phyloP scores from a whole-genome alignment of 129 eudicot genomes.

The Pulicaria dysenterica region DNA sequence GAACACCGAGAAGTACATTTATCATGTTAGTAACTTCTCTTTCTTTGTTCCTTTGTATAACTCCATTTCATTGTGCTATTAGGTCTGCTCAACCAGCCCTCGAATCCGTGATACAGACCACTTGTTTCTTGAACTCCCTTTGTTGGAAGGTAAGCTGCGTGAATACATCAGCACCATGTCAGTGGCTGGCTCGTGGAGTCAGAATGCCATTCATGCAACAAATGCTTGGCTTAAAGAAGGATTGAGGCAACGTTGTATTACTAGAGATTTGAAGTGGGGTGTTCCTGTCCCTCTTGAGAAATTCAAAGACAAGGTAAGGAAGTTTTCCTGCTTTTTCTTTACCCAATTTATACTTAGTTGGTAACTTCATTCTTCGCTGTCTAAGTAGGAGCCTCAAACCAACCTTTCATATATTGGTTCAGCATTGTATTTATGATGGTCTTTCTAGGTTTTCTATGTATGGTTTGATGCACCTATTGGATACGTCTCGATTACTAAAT shows the following conservation, averaged over 20 bases:
- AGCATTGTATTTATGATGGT: background rate
- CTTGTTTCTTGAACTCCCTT: conserved; percentile 92
- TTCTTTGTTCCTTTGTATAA: background rate
- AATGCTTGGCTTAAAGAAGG: conserved; percentile 98
- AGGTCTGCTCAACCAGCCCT: conserved; percentile 81
- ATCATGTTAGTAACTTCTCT: no score
- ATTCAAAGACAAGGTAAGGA: conserved; percentile 75
- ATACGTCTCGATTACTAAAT: conserved; percentile 86
- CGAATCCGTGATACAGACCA: conserved; percentile 89
- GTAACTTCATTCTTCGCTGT: background rate
- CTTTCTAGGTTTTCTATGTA: conserved; percentile 81
- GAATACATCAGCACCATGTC: conserved; percentile 71
- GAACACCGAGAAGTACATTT: background rate
- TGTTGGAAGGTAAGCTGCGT: conserved; percentile 60
- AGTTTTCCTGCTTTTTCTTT: background rate
- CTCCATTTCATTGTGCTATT: conserved; percentile 15
- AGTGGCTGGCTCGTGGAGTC: conserved; percentile 90
- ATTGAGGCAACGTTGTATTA: conserved; percentile 76
- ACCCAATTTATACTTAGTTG: background rate
- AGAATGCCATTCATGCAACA: conserved; percentile 92
- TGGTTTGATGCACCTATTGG: conserved; percentile 99
- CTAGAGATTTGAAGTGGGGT: conserved; percentile 99
- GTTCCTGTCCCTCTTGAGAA: conserved; percentile 94
- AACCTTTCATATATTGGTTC: background rate
- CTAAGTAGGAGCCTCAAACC: background rate